Evolutionary conservation across 2,329 filamentous ascomycete species (phyloP).

Genomic region (Alternaria sp.): DNA sequence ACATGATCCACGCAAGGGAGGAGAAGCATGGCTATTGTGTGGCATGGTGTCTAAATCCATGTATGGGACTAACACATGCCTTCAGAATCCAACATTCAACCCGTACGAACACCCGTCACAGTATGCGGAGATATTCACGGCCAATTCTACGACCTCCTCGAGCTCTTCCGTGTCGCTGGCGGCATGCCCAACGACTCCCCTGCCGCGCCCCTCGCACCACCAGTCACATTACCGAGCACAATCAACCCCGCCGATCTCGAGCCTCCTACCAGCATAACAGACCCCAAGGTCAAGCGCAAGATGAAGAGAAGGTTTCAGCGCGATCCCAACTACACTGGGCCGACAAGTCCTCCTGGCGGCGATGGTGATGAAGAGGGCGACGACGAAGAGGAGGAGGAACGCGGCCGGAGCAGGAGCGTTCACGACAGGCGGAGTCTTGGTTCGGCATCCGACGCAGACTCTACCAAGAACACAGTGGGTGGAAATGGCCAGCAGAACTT

Average conservation of each 20-base stretch:
- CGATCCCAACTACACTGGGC: constrained; percentile 61
- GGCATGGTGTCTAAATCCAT: too few species aligned
- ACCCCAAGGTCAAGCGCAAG: constrained; percentile 86
- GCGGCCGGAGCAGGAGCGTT: constrained; percentile 54
- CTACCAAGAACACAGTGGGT: constrained; percentile 48
- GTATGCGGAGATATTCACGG: constrained; percentile 98
- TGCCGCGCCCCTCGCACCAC: constrained; percentile 66
- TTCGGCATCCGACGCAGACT: constrained; percentile 49
- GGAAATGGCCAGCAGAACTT: constrained; percentile 71
- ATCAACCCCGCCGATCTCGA: constrained; percentile 93
- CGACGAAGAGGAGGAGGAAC: constrained; percentile 57
- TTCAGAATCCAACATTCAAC: constrained; percentile 95
- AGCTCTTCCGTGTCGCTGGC: constrained; percentile 94
- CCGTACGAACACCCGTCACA: constrained; percentile 94
- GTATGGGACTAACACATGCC: background rate
- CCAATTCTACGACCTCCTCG: constrained; percentile 96
- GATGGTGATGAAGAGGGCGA: constrained; percentile 54
- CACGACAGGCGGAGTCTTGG: constrained; percentile 49
- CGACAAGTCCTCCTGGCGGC: constrained; percentile 55
- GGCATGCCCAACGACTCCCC: constrained; percentile 87
- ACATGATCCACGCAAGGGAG: rapidly evolving
- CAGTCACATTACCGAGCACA: constrained; percentile 67
- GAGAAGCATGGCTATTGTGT: background rate
- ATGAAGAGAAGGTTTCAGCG: constrained; percentile 66
- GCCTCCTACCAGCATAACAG: constrained; percentile 84